phyloP scores from a whole-genome alignment of 2,329 filamentous ascomycete species.

The Capronia epimyces region DNA sequence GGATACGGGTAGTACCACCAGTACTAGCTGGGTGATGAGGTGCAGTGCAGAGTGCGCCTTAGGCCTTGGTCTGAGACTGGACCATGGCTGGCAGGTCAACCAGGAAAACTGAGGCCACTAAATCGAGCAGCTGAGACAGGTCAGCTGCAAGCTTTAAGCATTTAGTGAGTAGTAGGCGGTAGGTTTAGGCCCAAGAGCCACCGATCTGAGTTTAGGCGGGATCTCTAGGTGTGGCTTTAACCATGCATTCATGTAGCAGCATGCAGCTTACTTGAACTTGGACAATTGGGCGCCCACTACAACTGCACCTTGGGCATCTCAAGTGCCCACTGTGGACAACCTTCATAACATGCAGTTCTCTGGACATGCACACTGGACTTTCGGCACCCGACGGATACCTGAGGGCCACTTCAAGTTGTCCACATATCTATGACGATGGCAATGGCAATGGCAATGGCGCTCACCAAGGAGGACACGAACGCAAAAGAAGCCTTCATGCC shows the following conservation, averaged over 20 bases:
- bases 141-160: neutral
- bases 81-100: slow-evolving; percentile 1
- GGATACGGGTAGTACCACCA: neutral
- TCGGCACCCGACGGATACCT: too few species aligned
- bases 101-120: slow-evolving; percentile 1
- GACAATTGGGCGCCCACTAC: neutral
- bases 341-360: neutral
- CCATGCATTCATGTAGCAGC: neutral
- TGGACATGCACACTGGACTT: neutral
- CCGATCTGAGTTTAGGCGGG: slow-evolving; percentile 1
- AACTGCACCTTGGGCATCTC: neutral
- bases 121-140: neutral
- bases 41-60: slow-evolving; percentile 31
- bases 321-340: neutral
- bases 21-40: slow-evolving; percentile 10
- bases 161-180: neutral
- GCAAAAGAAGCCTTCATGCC: neutral
- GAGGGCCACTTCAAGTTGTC: neutral
- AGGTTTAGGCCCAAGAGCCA: neutral
- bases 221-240: slow-evolving; percentile 1
- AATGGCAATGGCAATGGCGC: neutral
- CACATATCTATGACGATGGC: neutral
- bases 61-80: neutral
- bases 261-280: neutral
- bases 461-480: too few species aligned